Base-by-base conservation (phyloP, 768 basidiomycete genomes). In the Mycena indigotica region DNA sequence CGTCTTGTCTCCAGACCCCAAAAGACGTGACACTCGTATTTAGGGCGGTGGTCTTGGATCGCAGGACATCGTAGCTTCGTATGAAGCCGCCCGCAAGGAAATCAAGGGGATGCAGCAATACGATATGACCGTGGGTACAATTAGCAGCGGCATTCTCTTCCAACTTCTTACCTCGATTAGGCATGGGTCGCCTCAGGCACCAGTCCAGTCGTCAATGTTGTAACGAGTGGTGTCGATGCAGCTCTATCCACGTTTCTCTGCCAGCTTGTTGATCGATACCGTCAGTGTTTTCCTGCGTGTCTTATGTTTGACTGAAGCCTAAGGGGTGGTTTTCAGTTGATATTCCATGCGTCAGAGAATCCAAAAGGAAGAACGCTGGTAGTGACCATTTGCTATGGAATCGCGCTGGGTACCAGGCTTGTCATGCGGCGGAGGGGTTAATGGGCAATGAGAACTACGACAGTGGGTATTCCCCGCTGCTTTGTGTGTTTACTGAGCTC, bases 101-200 rank as follows among this genome's bases (percentile, higher is more conserved):
- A 70, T 80, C 23, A 71, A 69, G 23, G 79, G 71, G 2, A 80
- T 79, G 78, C 65, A 69, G 13, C 68, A 75, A 53, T 67, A 70
- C 24, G 72, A 70, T 32, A 66, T 68, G 61, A 55, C 53, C 21
- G 62, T 59, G 57, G 30, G 58, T 39, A 3, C 44, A 8, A 61
- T 56, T 55, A 15, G 55, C n/a, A n/a, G n/a, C n/a, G n/a, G 56
- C 5, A 72, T 67, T 67, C 21, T 29, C 17, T 19, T 3, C 29
- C 17, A 23, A 29, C 65, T 58, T n/a, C n/a, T n/a, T 35, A 8
- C 10, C 32, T 17, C 10, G 32, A 8, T 35, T 19, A 61, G 63
- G 69, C 66, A 12, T 69, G 68, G 50, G 62, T 69, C 46, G 48
- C 45, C 21, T 12, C 54, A 17, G 53, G 52, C 15, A 57, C 55